Conservation (phyloP, 2,329 filamentous ascomycete genomes). For the Cordyceps militaris region DNA sequence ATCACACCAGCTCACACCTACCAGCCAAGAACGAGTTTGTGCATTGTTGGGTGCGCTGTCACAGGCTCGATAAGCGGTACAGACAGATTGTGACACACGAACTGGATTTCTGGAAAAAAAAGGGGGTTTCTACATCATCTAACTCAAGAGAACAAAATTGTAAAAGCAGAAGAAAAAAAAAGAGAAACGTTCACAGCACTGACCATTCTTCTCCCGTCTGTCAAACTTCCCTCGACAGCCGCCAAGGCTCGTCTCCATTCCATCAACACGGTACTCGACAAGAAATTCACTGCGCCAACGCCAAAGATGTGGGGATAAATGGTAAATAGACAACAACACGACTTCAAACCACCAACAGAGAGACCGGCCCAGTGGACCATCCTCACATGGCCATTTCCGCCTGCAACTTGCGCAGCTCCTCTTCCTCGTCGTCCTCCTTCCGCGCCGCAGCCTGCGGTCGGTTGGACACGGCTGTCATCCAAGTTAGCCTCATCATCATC, state of each 20-base stretch:
- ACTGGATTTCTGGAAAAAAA: no score
- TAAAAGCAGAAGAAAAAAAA: no score
- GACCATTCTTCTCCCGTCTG: no score
- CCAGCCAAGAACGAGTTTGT: no score
- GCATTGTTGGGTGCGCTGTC: no score
- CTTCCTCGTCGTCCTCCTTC: conserved; percentile 86
- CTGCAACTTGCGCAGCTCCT: conserved; percentile 84
- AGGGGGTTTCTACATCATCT: no score
- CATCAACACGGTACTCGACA: conserved; percentile 13
- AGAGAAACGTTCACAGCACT: no score
- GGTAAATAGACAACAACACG: not conserved
- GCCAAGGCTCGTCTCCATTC: not conserved
- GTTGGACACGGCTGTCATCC: conserved; percentile 17
- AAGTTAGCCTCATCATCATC: not conserved
- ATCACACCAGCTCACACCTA: no score
- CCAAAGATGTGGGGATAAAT: not conserved
- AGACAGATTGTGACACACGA: no score
- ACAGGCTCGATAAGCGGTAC: no score
- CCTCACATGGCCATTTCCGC: conserved; percentile 95
- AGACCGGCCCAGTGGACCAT: not conserved
- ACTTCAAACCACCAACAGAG: not conserved
- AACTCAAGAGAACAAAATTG: no score
- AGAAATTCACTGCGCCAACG: conserved; percentile 15
- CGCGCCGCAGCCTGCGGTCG: conserved; percentile 32
- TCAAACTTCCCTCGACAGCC: no score